phyloP scores from a whole-genome alignment of 345 rosid species.

The Orychophragmus violaceus region DNA sequence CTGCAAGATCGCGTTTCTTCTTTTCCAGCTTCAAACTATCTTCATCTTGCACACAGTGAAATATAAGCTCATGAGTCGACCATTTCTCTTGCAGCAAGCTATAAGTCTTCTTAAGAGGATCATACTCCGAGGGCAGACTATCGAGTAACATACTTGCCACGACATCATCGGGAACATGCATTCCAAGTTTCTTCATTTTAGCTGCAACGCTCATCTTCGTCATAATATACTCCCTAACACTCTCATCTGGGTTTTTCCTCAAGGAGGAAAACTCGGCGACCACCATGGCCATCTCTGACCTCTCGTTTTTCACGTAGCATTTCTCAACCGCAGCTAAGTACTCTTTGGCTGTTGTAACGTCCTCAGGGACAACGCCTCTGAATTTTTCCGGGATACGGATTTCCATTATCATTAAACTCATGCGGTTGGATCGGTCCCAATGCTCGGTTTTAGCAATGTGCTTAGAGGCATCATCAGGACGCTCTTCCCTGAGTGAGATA shows the following conservation, averaged over 20 bases:
- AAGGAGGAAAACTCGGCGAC: background rate
- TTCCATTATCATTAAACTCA: slow-evolving; percentile 11
- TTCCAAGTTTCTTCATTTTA: slow-evolving; percentile 9
- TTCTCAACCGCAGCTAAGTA: slow-evolving; percentile 13
- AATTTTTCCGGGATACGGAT: background rate
- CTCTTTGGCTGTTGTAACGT: slow-evolving; percentile 10
- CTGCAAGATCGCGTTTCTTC: background rate
- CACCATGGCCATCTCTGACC: background rate
- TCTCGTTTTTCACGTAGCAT: background rate
- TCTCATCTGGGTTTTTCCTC: background rate
- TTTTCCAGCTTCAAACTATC: background rate
- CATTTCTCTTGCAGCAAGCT: background rate
- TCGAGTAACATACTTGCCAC: background rate
- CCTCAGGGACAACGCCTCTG: slow-evolving; percentile 9
- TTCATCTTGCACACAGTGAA: background rate
- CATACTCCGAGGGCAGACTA: slow-evolving; percentile 11
- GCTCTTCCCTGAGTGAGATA: slow-evolving; percentile 15
- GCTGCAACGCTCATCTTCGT: slow-evolving; percentile 3
- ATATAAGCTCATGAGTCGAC: slow-evolving; percentile 24
- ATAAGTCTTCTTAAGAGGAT: background rate
- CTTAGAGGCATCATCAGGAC: background rate
- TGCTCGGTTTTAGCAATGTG: background rate
- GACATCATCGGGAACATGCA: background rate
- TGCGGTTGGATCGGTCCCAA: slow-evolving; percentile 20
- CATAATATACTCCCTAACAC: slow-evolving; percentile 19